phyloP scores from a whole-genome alignment of 2,329 filamentous ascomycete species.

The Arthroderma sp. region DNA sequence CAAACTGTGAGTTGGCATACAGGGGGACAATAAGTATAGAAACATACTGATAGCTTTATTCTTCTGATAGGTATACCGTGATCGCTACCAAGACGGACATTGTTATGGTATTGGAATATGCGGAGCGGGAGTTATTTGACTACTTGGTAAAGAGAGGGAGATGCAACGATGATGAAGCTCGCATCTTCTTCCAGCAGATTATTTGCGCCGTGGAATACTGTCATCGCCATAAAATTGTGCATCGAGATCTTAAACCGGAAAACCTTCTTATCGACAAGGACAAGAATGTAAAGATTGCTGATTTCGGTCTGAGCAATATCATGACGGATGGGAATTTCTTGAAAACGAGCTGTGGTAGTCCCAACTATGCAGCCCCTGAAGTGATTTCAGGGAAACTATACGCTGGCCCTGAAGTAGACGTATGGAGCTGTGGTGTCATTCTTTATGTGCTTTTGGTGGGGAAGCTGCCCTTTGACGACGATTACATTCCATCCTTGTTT shows the following conservation, averaged over 20 bases:
- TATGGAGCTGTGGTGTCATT: conserved; percentile 59
- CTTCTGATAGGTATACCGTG: conserved; percentile 62
- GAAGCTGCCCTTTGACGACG: conserved; percentile 84
- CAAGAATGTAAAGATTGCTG: conserved; percentile 97
- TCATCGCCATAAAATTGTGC: conserved; percentile 96
- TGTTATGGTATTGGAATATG: conserved; percentile 98
- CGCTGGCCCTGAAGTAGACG: conserved; percentile 92
- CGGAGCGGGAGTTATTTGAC: conserved; percentile 91
- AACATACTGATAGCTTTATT: conserved; percentile 2
- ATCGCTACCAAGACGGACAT: conserved; percentile 92
- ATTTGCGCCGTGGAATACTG: conserved; percentile 98
- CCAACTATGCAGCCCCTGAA: conserved; percentile 95
- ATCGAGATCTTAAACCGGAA: conserved; percentile 93
- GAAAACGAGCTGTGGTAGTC: conserved; percentile 95
- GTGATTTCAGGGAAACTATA: conserved; percentile 97
- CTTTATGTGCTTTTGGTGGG: conserved; percentile 55
- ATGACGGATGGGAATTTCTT: conserved; percentile 99
- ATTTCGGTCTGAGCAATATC: conserved; percentile 97
- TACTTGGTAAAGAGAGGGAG: conserved; percentile 92
- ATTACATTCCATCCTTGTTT: conserved; percentile 94
- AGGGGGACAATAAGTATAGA: background rate
- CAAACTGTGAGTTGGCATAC: conserved; percentile 58
- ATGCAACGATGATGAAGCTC: conserved; percentile 82
- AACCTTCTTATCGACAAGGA: conserved; percentile 90
- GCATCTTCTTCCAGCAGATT: conserved; percentile 98